These are phyloP conservation scores for Fomitopsis palustris DNA, from an alignment of 1,284 basidiomycete genomes.

Conservation along the genomic window DNA sequence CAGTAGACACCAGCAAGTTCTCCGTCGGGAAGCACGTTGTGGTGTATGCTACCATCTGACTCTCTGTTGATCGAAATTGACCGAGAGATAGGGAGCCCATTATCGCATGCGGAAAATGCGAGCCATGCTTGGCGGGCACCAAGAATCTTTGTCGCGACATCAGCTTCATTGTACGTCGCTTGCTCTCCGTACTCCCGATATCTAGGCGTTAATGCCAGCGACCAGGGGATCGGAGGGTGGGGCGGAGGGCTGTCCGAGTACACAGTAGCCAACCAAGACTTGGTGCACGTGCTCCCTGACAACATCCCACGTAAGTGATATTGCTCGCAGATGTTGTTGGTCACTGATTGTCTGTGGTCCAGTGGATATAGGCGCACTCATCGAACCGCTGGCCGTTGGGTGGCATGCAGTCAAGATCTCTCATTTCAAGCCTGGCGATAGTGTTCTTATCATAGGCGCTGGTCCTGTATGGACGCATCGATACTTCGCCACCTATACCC, in stretches of 20 bases:
- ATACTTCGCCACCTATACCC: not conserved
- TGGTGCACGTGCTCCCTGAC: constrained; percentile 25
- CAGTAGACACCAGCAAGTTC: constrained; percentile 21
- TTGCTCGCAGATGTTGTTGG: not conserved
- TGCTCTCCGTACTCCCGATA: not conserved
- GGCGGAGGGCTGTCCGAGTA: constrained; percentile 29
- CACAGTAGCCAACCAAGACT: constrained; percentile 21
- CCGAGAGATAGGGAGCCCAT: constrained; percentile 31
- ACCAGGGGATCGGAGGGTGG: constrained; percentile 17
- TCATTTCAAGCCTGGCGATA: constrained; percentile 23
- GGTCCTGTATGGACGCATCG: constrained; percentile 24
- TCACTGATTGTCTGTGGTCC: not conserved
- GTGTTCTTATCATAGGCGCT: constrained; percentile 28
- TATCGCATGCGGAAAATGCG: constrained; percentile 24
- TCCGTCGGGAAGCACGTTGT: constrained; percentile 26
- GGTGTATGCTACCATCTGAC: constrained; percentile 18
- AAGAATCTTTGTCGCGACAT: constrained; percentile 22
- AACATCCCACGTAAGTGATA: constrained; percentile 18
- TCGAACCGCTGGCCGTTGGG: constrained; percentile 31
- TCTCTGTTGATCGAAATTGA: too few relatives aligned
- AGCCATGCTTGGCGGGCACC: constrained; percentile 9
- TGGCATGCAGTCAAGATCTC: constrained; percentile 30
- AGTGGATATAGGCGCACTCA: constrained; percentile 29
- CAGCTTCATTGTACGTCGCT: constrained; percentile 24
- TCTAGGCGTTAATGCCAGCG: not conserved